A percentile compares a stretch with the other conserved stretches of the same genome.
phyloP scores from a whole-genome alignment of 2,329 filamentous ascomycete species.

The Paraphoma sp. region DNA sequence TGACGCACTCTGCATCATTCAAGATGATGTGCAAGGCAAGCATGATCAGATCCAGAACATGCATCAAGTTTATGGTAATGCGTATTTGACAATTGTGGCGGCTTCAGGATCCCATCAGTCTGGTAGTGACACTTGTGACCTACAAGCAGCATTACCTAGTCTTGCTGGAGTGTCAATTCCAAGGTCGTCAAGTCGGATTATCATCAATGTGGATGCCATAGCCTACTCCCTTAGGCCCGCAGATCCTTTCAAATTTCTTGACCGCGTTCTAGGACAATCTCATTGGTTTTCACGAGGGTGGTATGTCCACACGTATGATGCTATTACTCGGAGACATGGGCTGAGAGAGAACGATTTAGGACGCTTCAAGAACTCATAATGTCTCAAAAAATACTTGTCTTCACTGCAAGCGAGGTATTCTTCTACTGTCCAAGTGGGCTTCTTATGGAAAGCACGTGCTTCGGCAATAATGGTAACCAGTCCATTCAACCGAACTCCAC shows the following conservation, averaged over 20 bases:
- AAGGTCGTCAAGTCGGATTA: background rate
- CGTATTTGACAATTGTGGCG: slow-evolving; percentile 5
- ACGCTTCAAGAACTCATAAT: background rate
- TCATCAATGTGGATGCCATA: background rate
- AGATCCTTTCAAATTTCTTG: background rate
- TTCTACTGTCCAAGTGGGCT: background rate
- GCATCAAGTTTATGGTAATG: slow-evolving; percentile 9
- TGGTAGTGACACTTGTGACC: background rate
- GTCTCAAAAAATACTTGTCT: background rate
- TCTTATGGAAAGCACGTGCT: background rate
- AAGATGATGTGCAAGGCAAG: slow-evolving; percentile 15
- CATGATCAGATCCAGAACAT: slow-evolving; percentile 7
- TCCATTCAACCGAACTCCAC: background rate
- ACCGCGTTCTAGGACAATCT: background rate
- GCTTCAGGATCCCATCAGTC: background rate
- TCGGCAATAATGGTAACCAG: background rate
- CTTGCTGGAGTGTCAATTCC: background rate
- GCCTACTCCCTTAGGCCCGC: background rate
- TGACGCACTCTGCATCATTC: slow-evolving; percentile 28
- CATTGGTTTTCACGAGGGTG: background rate
- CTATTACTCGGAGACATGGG: background rate
- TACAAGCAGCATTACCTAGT: background rate
- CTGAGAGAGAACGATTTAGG: background rate
- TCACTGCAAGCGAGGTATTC: background rate
- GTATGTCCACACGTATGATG: background rate